A percentile compares a stretch with the other conserved stretches of the same genome.
phyloP scores from a whole-genome alignment of 306 rosid genomes.

The Dryas drummondii region DNA sequence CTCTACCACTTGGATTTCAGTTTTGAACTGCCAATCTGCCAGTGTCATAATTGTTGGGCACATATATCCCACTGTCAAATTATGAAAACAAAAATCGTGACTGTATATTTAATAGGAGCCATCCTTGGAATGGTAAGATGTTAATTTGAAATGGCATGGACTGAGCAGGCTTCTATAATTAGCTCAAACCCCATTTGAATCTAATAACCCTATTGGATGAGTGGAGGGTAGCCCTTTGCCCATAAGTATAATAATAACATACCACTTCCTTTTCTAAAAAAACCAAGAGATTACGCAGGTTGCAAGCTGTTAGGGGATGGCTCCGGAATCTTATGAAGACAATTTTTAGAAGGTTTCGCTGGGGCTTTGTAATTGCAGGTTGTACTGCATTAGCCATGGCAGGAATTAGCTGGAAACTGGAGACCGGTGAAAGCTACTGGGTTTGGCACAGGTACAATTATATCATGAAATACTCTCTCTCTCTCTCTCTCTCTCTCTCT shows the following conservation, averaged over 20 bases:
- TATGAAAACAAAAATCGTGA: background rate
- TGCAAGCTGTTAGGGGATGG: constrained; percentile 64
- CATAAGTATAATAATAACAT: background rate
- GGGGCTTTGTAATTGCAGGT: constrained; percentile 78
- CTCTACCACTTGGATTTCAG: background rate
- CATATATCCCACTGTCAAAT: background rate
- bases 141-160: background rate
- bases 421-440: constrained; percentile 85
- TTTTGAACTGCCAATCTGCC: background rate
- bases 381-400: constrained; percentile 70
- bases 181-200: constrained; percentile 5
- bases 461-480: background rate
- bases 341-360: constrained; percentile 57
- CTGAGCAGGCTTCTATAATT: background rate
- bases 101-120: background rate
- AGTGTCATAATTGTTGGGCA: background rate
- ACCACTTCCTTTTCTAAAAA: constrained; percentile 7
- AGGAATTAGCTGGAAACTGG: constrained; percentile 74
- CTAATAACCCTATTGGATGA: background rate
- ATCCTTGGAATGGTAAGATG: background rate
- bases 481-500: constrained; percentile 17
- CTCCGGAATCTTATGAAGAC: constrained; percentile 49
- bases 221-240: background rate
- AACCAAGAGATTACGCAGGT: constrained; percentile 44
- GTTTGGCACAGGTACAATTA: constrained; percentile 83